Percentiles rank a stretch among this genome's conserved stretches.
These are phyloP conservation scores for Leishmania mexicana DNA, from an alignment of 208 protist genomes.

Conservation along the genomic window DNA sequence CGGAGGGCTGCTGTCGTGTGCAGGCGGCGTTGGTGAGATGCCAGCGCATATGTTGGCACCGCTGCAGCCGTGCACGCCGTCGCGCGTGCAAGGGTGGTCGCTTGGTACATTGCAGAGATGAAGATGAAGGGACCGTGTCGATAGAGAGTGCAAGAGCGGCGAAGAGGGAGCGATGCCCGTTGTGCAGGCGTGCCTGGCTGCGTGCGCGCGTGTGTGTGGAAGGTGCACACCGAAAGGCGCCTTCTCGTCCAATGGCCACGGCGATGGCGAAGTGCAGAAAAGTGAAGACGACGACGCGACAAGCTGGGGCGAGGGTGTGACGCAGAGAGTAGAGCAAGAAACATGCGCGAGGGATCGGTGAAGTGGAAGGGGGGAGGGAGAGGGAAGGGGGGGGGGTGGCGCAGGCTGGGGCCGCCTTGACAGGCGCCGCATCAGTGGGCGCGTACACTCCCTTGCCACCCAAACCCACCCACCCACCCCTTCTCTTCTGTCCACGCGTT, in stretches of 20 bases:
- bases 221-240: not conserved
- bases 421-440: not conserved
- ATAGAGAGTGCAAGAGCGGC: not conserved
- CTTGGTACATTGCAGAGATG: slow-evolving; percentile 3
- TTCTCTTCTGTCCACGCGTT: not conserved
- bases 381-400: not conserved
- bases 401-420: not conserved
- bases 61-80: slow-evolving; percentile 2
- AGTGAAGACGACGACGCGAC: not conserved
- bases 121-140: not conserved
- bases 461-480: not conserved
- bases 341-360: not conserved
- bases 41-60: not conserved
- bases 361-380: not conserved
- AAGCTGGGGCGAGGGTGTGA: not conserved
- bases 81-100: not conserved
- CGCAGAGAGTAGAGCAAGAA: not conserved
- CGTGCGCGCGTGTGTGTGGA: not conserved
- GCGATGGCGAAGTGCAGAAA: not conserved
- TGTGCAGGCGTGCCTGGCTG: not conserved
- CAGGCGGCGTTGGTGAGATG: not conserved
- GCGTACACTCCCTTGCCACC: not conserved
- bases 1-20: not conserved
- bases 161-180: not conserved
- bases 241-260: not conserved